phyloP scores from a whole-genome alignment of 139 green algal species.

The Coelastrella sp. region DNA sequence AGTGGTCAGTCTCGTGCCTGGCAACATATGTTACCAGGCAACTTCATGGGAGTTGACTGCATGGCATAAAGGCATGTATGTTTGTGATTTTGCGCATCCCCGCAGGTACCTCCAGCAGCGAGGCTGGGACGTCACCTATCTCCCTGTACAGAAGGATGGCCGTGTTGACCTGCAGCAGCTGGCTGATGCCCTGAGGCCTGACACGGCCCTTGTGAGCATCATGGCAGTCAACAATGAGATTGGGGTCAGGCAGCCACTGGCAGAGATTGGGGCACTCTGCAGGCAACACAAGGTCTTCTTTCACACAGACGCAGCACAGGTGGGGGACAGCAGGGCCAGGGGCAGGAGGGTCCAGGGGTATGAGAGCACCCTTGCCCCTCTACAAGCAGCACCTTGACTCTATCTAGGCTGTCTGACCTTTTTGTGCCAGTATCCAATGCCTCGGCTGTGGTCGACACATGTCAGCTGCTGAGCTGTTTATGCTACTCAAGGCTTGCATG shows the following conservation, averaged over 20 bases:
- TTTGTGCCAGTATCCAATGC: too few species aligned
- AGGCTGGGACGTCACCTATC: conserved; percentile 95
- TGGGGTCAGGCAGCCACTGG: conserved; percentile 91
- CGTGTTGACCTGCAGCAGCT: conserved; percentile 89
- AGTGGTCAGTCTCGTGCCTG: background rate
- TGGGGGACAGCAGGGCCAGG: conserved; percentile 15
- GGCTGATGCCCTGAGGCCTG: conserved; percentile 80
- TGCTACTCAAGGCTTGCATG: too few species aligned
- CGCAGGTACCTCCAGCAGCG: conserved; percentile 87
- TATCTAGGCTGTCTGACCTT: too few species aligned
- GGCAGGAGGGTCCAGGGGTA: background rate
- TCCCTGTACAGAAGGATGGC: conserved; percentile 91
- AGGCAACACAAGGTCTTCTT: conserved; percentile 86
- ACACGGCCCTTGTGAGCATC: conserved; percentile 93
- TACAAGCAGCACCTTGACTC: too few species aligned
- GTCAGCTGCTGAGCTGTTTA: too few species aligned
- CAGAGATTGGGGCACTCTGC: conserved; percentile 93
- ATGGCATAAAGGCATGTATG: background rate
- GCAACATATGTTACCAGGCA: background rate
- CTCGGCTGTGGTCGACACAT: too few species aligned
- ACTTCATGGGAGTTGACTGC: background rate
- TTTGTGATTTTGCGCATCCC: background rate
- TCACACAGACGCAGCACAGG: conserved; percentile 94
- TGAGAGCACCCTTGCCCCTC: background rate
- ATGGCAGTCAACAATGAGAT: conserved; percentile 99